Evolutionary conservation across 345 rosid species (phyloP).

Genomic region (Physaria fendleri): DNA sequence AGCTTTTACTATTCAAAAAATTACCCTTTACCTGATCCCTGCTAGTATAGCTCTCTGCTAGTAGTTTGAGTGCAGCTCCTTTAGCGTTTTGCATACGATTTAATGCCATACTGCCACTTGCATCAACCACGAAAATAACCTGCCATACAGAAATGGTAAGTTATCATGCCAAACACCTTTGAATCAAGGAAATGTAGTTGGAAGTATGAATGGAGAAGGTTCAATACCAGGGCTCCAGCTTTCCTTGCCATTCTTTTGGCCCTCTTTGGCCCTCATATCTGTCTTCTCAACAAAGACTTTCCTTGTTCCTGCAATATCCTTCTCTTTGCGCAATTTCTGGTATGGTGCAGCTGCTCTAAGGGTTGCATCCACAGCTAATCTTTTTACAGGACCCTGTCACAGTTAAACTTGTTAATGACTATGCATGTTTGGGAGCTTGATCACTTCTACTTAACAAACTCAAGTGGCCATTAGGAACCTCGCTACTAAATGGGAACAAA

Average conservation of each 20-base stretch:
- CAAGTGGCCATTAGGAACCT: constrained; percentile 1
- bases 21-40: constrained; percentile 76
- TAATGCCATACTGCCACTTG: constrained; percentile 99
- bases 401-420: not conserved
- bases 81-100: constrained; percentile 98
- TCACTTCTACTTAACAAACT: not conserved
- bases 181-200: not conserved
- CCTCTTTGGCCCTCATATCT: constrained; percentile 98
- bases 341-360: constrained; percentile 98
- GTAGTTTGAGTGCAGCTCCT: constrained; percentile 90
- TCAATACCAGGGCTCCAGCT: constrained; percentile 94
- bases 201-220: constrained; percentile 2
- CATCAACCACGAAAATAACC: constrained; percentile 95
- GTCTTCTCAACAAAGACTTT: constrained; percentile 90
- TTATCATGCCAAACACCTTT: constrained; percentile 5
- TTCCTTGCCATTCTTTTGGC: constrained; percentile 98
- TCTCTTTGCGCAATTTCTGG: constrained; percentile 86
- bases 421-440: constrained; percentile 8
- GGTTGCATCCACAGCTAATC: constrained; percentile 97
- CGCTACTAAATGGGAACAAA: constrained; percentile 3
- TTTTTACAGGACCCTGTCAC: constrained; percentile 82
- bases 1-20: not conserved
- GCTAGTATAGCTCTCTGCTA: constrained; percentile 98
- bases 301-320: constrained; percentile 56
- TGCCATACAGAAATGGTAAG: constrained; percentile 34